These are phyloP conservation scores for Xylariales sp. DNA, from an alignment of 2,329 filamentous ascomycete genomes.

Conservation along the genomic window DNA sequence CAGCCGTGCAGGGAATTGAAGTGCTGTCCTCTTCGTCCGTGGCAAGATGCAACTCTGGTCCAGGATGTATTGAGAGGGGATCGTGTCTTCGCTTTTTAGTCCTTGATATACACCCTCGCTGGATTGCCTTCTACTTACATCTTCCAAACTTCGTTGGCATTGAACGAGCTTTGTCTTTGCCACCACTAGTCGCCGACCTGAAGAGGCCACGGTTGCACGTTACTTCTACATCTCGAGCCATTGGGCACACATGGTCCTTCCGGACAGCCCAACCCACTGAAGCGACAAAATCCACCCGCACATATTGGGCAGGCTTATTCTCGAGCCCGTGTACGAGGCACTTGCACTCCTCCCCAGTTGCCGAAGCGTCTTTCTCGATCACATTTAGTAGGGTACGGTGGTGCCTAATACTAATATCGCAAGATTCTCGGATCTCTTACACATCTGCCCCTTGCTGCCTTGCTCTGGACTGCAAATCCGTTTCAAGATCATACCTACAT, in stretches of 20 bases:
- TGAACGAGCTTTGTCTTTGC: background rate
- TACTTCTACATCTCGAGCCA: constrained; percentile 2
- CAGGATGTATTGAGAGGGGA: too few relatives aligned
- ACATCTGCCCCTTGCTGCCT: background rate
- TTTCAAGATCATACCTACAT: too few relatives aligned
- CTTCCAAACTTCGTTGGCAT: background rate
- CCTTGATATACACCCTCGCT: too few relatives aligned
- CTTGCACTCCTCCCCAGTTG: background rate
- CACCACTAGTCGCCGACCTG: background rate
- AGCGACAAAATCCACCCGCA: background rate
- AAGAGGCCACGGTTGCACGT: constrained; percentile 23
- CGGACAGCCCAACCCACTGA: background rate
- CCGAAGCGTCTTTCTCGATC: too few relatives aligned
- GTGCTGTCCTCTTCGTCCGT: constrained; percentile 8
- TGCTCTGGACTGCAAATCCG: background rate
- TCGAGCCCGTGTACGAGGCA: background rate
- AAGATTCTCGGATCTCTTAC: background rate
- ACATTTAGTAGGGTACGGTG: background rate
- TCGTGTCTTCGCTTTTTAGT: too few relatives aligned
- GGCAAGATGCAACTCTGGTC: background rate
- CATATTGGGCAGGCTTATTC: background rate
- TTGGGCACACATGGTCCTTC: background rate
- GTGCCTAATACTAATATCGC: background rate
- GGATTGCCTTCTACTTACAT: too few relatives aligned
- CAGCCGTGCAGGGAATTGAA: constrained; percentile 6